A percentile compares a stretch with the other conserved stretches of the same genome.
These are phyloP conservation scores for Neurospora tetrasperma DNA, from an alignment of 495 filamentous ascomycete species.

Conservation along the genomic window DNA sequence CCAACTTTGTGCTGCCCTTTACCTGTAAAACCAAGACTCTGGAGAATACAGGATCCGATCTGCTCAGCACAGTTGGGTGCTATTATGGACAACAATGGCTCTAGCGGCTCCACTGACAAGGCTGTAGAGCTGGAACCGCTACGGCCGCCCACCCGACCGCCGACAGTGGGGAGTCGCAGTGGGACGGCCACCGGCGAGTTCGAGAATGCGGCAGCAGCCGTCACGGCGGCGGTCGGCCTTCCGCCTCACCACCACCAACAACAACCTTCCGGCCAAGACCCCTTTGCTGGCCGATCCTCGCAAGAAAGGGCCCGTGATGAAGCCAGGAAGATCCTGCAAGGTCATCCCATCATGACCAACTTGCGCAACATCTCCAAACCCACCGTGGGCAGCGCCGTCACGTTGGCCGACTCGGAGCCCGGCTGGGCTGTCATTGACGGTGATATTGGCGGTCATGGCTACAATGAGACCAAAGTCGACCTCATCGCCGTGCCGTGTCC, in stretches of 20 bases:
- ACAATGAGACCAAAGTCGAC: constrained; percentile 38
- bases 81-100: neutral
- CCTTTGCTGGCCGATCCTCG: neutral
- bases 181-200: neutral
- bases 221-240: neutral
- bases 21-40: neutral
- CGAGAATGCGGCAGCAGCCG: neutral
- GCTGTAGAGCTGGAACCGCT: neutral
- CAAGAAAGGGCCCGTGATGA: constrained; percentile 11
- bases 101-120: neutral
- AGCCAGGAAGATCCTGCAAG: neutral
- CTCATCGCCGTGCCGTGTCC: constrained; percentile 37
- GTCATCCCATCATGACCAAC: neutral
- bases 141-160: neutral
- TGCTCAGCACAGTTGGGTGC: neutral
- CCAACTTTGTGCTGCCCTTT: neutral
- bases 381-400: neutral
- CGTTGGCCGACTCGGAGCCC: constrained; percentile 6
- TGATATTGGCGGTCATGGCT: constrained; percentile 30
- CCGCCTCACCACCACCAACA: neutral
- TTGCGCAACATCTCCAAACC: neutral
- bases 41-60: neutral
- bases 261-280: neutral
- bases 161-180: neutral
- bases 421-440: constrained; percentile 34